Evolutionary conservation across 2,329 filamentous ascomycete species (phyloP).

Genomic region (Aspergillus brunneoviolaceus): DNA sequence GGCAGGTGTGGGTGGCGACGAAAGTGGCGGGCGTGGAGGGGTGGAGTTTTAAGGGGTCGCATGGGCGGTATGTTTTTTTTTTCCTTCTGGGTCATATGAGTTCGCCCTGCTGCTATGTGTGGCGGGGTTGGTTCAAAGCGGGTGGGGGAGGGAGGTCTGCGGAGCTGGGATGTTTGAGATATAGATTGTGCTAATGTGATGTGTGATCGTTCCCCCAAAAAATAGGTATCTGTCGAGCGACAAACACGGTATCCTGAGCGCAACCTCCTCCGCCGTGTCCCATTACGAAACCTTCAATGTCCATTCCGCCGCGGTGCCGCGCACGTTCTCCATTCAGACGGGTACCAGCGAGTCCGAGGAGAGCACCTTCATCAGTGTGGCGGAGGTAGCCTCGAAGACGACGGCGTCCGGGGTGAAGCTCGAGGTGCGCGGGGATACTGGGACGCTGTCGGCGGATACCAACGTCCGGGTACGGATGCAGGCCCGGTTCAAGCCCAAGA

Average conservation of each 20-base stretch:
- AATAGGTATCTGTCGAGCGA: constrained; percentile 79
- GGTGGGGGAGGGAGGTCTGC: not conserved
- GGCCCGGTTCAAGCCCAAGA: constrained; percentile 82
- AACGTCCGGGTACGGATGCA: constrained; percentile 87
- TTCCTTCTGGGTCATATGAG: not conserved
- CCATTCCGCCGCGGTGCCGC: constrained; percentile 45
- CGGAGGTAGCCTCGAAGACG: constrained; percentile 45
- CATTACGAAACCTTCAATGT: constrained; percentile 77
- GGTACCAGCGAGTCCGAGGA: constrained; percentile 46
- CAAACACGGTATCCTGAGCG: constrained; percentile 74
- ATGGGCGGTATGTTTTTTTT: constrained; percentile 63
- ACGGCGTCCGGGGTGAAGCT: constrained; percentile 51
- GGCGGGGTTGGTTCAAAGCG: not conserved
- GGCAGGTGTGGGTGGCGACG: constrained; percentile 93
- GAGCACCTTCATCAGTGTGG: constrained; percentile 67
- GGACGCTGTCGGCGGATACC: constrained; percentile 65
- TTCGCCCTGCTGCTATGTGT: not conserved
- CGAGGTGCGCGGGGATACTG: constrained; percentile 75
- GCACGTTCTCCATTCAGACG: constrained; percentile 74
- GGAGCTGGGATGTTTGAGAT: no score
- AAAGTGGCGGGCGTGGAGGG: constrained; percentile 76
- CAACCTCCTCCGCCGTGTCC: constrained; percentile 76
- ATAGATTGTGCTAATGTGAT: not conserved
- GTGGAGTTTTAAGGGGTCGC: constrained; percentile 84
- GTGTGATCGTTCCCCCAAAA: not conserved